Conservation (phyloP, 768 basidiomycete species). For the Leccinum subgranulosum region DNA sequence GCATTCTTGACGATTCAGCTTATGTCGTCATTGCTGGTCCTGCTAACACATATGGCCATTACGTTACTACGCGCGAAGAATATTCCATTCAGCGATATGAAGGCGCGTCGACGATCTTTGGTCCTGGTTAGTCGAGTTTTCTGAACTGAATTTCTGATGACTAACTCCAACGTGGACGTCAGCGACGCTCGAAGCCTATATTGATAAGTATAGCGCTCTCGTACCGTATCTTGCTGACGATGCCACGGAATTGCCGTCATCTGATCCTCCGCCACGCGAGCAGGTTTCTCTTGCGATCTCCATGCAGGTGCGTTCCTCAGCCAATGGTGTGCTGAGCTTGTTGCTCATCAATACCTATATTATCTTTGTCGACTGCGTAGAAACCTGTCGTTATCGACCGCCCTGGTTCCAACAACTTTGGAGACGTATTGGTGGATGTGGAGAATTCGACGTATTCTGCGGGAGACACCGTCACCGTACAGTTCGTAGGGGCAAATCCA, state of each 20-base stretch:
- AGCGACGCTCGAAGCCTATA: conserved; percentile 81
- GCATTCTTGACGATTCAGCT: conserved; percentile 61
- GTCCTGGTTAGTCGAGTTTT: conserved; percentile 52
- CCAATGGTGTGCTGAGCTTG: too few relatives aligned
- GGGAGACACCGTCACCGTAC: conserved; percentile 57
- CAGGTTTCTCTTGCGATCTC: conserved; percentile 67
- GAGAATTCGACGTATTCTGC: conserved; percentile 44
- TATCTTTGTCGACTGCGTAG: conserved; percentile 31
- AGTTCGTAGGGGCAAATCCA: conserved; percentile 77
- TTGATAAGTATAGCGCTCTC: conserved; percentile 68
- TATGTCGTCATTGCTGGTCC: conserved; percentile 79
- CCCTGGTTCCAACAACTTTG: conserved; percentile 56
- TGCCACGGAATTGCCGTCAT: conserved; percentile 44
- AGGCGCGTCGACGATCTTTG: conserved; percentile 78
- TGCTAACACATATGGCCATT: conserved; percentile 79
- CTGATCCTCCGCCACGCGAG: conserved; percentile 63
- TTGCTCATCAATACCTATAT: not conserved
- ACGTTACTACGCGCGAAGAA: conserved; percentile 70
- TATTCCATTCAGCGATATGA: conserved; percentile 76
- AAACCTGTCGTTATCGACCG: conserved; percentile 61
- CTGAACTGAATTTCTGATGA: not conserved
- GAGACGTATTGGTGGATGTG: conserved; percentile 58
- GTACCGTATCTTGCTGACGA: conserved; percentile 58
- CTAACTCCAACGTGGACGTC: not conserved
- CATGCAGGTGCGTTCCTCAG: conserved; percentile 44